Percentiles rank a stretch among this genome's conserved stretches.
Evolutionary conservation across 164 flowering plant species (phyloP).

Genomic region (Berberis vulgaris): DNA sequence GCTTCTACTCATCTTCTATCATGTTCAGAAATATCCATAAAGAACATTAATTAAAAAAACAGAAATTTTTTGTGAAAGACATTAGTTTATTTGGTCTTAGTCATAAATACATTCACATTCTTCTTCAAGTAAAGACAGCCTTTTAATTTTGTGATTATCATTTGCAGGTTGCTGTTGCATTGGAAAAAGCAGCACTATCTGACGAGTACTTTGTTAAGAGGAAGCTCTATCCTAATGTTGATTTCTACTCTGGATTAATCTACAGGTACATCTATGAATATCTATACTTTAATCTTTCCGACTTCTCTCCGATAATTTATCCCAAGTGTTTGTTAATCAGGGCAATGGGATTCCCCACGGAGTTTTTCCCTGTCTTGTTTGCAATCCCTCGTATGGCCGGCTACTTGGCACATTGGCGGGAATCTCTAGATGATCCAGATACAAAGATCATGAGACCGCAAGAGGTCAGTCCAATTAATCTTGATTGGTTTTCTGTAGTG

Average conservation of each 20-base stretch:
- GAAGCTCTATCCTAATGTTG: constrained; percentile 97
- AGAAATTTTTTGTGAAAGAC: too few species aligned
- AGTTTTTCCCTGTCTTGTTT: constrained; percentile 90
- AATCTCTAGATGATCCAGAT: constrained; percentile 98
- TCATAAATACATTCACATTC: too few species aligned
- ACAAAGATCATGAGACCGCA: constrained; percentile 98
- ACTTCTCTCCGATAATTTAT: background rate
- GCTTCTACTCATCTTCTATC: too few species aligned
- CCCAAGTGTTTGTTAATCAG: constrained; percentile 26
- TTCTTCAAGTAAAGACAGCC: too few species aligned
- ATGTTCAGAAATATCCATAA: too few species aligned
- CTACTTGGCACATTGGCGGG: constrained; percentile 89
- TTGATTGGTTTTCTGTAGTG: too few species aligned
- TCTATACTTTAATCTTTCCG: background rate
- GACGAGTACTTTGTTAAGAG: constrained; percentile 92
- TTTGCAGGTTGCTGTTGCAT: constrained; percentile 89
- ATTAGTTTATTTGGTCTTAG: too few species aligned
- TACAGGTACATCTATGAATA: constrained; percentile 49
- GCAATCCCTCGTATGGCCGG: constrained; percentile 99
- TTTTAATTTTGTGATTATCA: background rate
- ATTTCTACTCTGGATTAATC: constrained; percentile 97
- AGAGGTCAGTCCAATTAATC: constrained; percentile 39
- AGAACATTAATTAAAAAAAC: too few species aligned
- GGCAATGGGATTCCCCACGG: constrained; percentile 98
- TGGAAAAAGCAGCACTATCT: constrained; percentile 96